Base-by-base conservation (phyloP, 108 stramenopile species). In the Fragilaria radians region DNA sequence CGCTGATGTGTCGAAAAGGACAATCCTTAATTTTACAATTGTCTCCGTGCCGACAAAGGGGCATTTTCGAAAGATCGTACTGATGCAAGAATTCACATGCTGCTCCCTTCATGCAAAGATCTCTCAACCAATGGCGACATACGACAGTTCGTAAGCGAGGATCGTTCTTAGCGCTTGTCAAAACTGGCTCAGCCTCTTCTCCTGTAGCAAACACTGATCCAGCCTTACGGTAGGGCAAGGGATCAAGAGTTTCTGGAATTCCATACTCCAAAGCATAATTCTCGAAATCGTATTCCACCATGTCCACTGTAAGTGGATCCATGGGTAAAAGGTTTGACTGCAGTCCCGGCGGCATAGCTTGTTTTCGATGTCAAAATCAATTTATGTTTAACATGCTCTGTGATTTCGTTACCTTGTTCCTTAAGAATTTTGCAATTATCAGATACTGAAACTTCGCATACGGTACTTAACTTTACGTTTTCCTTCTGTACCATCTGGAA, bases 111-210 rank as follows among this genome's bases (percentile, higher is more conserved):
- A 96, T 96, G 67, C 95, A 96, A 30, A 96, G 67, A 65, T 92
- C 95, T 31, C 91, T 79, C 46, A 96, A 76, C 95, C 95, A 96
- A 63, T 96, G 95, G 42, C 95, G 87, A 69, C 95, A 96, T 26
- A 96, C 95, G 17, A 94, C 89, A 0, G 89, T 94, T 17, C 93
- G 83, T n/a, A 93, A 57, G 18, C 92, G 80, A n/a, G 92, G 92
- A 76, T 93, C 92, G 57, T 88, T 75, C 62, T 88, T 88, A 62
- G 91, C 91, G 53, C 75, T 75, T 17, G 91, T 92, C 51, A 87
- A 56, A 19, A 72, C 56, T 0, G 85, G 80, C 47, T 85, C 84
- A 1, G 80, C 76, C 57, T 85, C 83, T 52, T 85, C 81, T 0
- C 79, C 83, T 3, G 72, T 80, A 48, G 77, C 83, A 72, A 91